Conservation (phyloP, 2,329 filamentous ascomycete species). For the Penicillium sp. region DNA sequence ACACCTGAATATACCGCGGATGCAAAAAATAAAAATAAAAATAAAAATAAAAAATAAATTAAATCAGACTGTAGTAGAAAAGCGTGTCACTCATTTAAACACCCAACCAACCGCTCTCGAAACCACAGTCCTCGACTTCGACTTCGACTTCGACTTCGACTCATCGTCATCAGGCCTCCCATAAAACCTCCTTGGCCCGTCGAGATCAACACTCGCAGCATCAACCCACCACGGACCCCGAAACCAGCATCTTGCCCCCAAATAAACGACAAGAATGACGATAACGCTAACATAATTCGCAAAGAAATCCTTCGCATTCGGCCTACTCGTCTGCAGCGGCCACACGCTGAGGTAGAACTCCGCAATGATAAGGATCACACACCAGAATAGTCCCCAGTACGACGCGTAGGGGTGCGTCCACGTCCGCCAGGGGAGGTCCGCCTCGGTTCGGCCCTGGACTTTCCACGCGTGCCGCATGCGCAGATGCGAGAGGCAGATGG, state of each 20-base stretch:
- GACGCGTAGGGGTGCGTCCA: conserved; percentile 50
- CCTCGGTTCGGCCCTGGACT: conserved; percentile 39
- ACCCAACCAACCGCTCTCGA: not conserved
- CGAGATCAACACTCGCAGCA: conserved; percentile 38
- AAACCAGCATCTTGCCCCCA: conserved; percentile 47
- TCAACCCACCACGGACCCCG: conserved; percentile 42
- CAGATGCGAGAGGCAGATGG: conserved; percentile 51
- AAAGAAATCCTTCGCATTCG: conserved; percentile 50
- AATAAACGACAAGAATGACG: conserved; percentile 46
- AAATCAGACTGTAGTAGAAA: too few species aligned
- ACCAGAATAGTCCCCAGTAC: conserved; percentile 51
- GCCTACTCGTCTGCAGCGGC: conserved; percentile 39
- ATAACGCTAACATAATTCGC: conserved; percentile 52
- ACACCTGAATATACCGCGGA: too few species aligned
- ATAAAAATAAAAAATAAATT: too few species aligned
- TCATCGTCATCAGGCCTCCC: conserved; percentile 1
- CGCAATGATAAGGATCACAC: conserved; percentile 49
- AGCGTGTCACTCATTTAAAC: not conserved
- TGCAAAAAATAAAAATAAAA: too few species aligned
- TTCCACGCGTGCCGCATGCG: conserved; percentile 51
- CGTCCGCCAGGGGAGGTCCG: conserved; percentile 48
- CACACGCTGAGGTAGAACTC: conserved; percentile 55
- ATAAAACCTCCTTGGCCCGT: conserved; percentile 25
- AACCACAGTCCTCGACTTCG: not conserved
- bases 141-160: not conserved